Conservation (phyloP, 495 filamentous ascomycete genomes). For the Lasiosphaeria miniovina region DNA sequence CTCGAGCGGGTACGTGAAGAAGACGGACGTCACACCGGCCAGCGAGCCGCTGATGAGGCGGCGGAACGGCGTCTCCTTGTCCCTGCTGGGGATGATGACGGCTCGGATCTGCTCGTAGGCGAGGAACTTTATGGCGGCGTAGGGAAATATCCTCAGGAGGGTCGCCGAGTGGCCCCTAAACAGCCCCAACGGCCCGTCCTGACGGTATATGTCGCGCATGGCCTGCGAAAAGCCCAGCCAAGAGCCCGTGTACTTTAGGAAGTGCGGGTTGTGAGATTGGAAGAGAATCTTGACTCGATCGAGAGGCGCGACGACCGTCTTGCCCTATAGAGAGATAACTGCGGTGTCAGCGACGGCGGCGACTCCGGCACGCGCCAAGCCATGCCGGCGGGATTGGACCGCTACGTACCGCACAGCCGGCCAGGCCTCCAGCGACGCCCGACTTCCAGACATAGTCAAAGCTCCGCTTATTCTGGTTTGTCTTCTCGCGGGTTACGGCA, state of each 20-base stretch:
- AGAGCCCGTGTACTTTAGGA: constrained; percentile 82
- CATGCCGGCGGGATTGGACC: no score
- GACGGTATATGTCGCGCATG: constrained; percentile 74
- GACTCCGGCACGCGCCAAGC: not conserved
- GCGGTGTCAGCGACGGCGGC: not conserved
- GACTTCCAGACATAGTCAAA: constrained; percentile 78
- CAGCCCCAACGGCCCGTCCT: constrained; percentile 71
- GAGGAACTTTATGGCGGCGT: constrained; percentile 95
- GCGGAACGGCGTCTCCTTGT: constrained; percentile 76
- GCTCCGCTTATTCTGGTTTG: constrained; percentile 59
- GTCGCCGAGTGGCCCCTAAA: constrained; percentile 95
- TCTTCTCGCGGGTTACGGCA: constrained; percentile 32
- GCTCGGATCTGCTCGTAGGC: constrained; percentile 93
- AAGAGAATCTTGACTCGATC: constrained; percentile 99
- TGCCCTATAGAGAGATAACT: constrained; percentile 58
- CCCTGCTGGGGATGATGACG: constrained; percentile 61
- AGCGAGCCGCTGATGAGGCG: constrained; percentile 74
- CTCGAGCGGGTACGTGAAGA: constrained; percentile 93
- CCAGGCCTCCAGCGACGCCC: constrained; percentile 81
- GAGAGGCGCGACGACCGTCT: constrained; percentile 91
- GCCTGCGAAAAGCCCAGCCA: constrained; percentile 78
- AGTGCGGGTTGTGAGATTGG: constrained; percentile 91
- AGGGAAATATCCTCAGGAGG: constrained; percentile 91
- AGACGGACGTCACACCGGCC: constrained; percentile 85
- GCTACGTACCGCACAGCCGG: constrained; percentile 73